Conservation (phyloP, 345 rosid species). For the Boechera retrofracta region DNA sequence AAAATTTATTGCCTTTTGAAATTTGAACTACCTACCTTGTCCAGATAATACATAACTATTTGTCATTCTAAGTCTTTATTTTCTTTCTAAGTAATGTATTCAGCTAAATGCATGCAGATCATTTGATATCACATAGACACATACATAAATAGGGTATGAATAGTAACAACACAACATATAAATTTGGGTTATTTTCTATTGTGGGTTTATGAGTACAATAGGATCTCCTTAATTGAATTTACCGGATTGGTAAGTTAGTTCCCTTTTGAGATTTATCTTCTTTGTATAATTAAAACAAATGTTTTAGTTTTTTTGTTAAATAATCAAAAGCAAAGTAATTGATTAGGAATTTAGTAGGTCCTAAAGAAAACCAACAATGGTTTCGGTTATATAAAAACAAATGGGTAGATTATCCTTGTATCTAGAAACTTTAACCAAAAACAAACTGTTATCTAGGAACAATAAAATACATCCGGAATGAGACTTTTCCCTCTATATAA, state of each 20-base stretch:
- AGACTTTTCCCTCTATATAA: neutral
- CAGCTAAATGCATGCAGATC: neutral
- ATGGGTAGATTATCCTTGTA: slow-evolving; percentile 6
- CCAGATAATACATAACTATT: slow-evolving; percentile 10
- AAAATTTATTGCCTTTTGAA: neutral
- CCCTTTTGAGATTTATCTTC: neutral
- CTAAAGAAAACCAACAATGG: slow-evolving; percentile 17
- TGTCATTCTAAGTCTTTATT: neutral
- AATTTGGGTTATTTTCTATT: neutral
- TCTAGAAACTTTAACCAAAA: slow-evolving; percentile 19
- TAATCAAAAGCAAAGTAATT: slow-evolving; percentile 4
- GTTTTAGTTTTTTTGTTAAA: neutral
- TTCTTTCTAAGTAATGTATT: neutral
- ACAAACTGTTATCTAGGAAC: slow-evolving; percentile 8
- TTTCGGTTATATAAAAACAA: neutral
- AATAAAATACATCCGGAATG: neutral
- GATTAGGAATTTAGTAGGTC: slow-evolving; percentile 17
- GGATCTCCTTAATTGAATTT: neutral
- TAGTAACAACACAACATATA: neutral
- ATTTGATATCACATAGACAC: neutral
- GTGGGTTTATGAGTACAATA: neutral
- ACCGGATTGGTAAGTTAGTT: neutral
- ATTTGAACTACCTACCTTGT: neutral
- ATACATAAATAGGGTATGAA: neutral
- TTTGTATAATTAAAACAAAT: slow-evolving; percentile 1